Evolutionary conservation across 768 basidiomycete genomes (phyloP), one percentile per base, ranked within the genome.

Genomic region (Leucocoprinus leucothites): DNA sequence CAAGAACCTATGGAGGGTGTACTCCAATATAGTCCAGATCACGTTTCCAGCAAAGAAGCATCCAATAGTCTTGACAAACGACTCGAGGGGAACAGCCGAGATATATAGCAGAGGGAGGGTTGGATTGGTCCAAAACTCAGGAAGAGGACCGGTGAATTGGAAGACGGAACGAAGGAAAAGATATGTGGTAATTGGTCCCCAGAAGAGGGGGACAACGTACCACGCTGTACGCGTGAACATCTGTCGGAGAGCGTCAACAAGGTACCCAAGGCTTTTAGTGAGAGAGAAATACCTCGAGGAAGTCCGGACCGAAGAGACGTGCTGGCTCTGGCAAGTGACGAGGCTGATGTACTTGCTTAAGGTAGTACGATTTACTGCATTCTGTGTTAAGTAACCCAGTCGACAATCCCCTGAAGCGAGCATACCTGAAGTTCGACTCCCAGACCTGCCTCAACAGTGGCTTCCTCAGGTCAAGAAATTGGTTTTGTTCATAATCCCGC

Each of bases 281-380:
- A 31, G 18, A 40, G 38, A 2, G 24, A 64, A 74, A 35, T 57
- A 86, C 89, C 82, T 99, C 96, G 28, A 97, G 84, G 55, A 85
- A 77, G 40, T 80, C 74, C 1, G 88, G 84, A 11, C 87, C 90
- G 67, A 99, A 98, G 57, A 99, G 74, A 60, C 92, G 85, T 1
- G 95, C 94, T 16, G 90, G 86, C 49, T 91, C 79, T 6, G 82
- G 70, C 50, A 95, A 70, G 68, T 95, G 95, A 41, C 97, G 82
- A 1, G 97, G 96, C 68, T 98, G 94, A 69, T 99, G 97, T 0
- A 99, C 91, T 69, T 99, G 97, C 63, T 92, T 82, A 48, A 99
- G 76, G 67, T 99, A 99, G 69, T 94, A 98, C 3, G 89, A 83
- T 77, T 99, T 99, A 66, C 91, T 91, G 45, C 53, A 48, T 28